A percentile compares a stretch with the other conserved stretches of the same genome.
Conservation (phyloP, 2,329 filamentous ascomycete genomes). For the Colletotrichum chrysophilum region DNA sequence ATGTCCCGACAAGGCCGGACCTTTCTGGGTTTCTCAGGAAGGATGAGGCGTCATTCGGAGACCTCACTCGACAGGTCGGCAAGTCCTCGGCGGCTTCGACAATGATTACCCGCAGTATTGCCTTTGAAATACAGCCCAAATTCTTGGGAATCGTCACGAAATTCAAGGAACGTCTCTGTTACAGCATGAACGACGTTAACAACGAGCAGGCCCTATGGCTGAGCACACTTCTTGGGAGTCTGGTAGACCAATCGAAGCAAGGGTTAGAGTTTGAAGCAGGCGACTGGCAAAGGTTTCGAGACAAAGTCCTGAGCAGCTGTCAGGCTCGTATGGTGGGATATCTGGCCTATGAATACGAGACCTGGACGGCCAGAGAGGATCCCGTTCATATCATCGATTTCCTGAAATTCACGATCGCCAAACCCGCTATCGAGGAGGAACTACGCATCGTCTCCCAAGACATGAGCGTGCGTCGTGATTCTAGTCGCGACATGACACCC, state of each 20-base stretch:
- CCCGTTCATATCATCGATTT: conserved; percentile 64
- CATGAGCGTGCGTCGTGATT: not conserved
- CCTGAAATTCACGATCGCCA: conserved; percentile 61
- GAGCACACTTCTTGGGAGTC: conserved; percentile 54
- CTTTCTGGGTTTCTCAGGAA: conserved; percentile 57
- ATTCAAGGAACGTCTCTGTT: conserved; percentile 67
- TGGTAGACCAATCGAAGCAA: conserved; percentile 65
- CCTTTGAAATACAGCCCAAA: conserved; percentile 60
- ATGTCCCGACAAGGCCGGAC: conserved; percentile 48
- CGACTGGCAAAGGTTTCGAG: conserved; percentile 44
- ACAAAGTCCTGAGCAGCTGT: conserved; percentile 25
- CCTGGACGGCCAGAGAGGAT: conserved; percentile 27
- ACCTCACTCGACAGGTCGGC: conserved; percentile 36
- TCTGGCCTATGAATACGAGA: conserved; percentile 49
- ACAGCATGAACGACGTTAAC: conserved; percentile 58
- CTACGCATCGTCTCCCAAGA: conserved; percentile 35
- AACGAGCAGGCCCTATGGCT: conserved; percentile 50
- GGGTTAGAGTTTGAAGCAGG: conserved; percentile 51
- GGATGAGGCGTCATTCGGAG: conserved; percentile 48
- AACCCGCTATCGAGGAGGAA: conserved; percentile 42
- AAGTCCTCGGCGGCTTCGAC: conserved; percentile 35
- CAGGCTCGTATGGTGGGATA: conserved; percentile 25
- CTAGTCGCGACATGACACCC: not conserved
- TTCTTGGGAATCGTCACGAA: conserved; percentile 69
- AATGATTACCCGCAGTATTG: conserved; percentile 61